Evolutionary conservation across 257 asterid species (phyloP).

Genomic region (Lavandula angustifolia): DNA sequence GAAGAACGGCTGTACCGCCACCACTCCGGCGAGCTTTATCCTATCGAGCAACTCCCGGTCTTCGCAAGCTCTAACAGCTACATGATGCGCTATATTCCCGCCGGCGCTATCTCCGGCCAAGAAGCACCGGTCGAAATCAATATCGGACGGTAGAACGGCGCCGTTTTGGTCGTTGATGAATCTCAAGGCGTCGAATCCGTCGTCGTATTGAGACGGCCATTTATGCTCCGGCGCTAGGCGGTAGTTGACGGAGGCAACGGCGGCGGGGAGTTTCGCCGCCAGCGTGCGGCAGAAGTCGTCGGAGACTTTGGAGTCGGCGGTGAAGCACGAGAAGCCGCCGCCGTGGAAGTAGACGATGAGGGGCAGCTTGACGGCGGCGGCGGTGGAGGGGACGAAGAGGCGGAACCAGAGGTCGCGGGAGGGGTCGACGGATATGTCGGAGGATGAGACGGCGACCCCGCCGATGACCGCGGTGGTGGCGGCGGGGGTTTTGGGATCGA

Average conservation of each 20-base stretch:
- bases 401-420: slow-evolving; percentile 47
- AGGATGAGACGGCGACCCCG: slow-evolving; percentile 16
- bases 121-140: slow-evolving; percentile 14
- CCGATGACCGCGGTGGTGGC: slow-evolving; percentile 16
- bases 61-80: not conserved
- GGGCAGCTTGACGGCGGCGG: slow-evolving; percentile 1
- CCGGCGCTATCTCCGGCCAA: slow-evolving; percentile 33
- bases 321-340: slow-evolving; percentile 29
- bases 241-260: slow-evolving; percentile 31
- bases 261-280: slow-evolving; percentile 9
- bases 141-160: not conserved
- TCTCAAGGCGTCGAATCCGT: slow-evolving; percentile 18
- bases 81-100: slow-evolving; percentile 28
- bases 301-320: slow-evolving; percentile 5
- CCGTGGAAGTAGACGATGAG: slow-evolving; percentile 27
- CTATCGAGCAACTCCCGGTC: not conserved
- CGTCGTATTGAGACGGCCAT: slow-evolving; percentile 22
- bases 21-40: not conserved
- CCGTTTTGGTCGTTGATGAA: slow-evolving; percentile 2
- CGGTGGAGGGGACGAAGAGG: slow-evolving; percentile 33
- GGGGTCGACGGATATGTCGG: slow-evolving; percentile 42
- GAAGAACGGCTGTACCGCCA: slow-evolving; percentile 30
- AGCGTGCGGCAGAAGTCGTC: slow-evolving; percentile 23
- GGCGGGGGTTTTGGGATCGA: slow-evolving; percentile 30
- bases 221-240: slow-evolving; percentile 34